phyloP scores from a whole-genome alignment of 345 rosid genomes.

The Garcia nutans region DNA sequence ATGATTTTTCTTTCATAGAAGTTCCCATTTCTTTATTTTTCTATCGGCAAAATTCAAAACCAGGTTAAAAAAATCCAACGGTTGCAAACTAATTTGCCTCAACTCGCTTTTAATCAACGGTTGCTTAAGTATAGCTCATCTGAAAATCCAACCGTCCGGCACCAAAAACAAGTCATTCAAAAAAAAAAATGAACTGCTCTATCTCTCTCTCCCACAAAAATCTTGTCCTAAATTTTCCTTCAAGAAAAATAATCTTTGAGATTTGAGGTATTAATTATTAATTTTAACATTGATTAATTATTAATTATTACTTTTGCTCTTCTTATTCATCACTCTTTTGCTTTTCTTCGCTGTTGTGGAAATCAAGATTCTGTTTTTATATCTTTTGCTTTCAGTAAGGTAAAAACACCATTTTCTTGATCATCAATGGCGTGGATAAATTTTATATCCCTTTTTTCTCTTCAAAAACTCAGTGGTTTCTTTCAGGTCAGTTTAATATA shows the following conservation, averaged over 20 bases:
- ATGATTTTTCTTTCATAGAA: no score
- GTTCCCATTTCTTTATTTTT: no score
- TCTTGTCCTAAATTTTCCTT: not conserved
- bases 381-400: constrained; percentile 1
- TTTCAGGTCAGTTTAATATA: constrained; percentile 19
- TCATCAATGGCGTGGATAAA: constrained; percentile 22
- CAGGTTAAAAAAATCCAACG: not conserved
- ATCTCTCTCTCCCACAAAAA: not conserved
- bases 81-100: not conserved
- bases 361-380: not conserved
- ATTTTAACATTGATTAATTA: no score
- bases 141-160: not conserved
- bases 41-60: not conserved
- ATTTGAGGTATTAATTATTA: no score
- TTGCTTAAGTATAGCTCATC: not conserved
- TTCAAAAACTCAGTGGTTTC: constrained; percentile 1
- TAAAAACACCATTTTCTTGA: not conserved
- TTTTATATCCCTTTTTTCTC: constrained; percentile 7
- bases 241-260: no score
- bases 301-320: not conserved
- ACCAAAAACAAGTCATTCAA: not conserved
- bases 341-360: not conserved
- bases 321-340: not conserved
- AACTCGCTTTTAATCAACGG: not conserved
- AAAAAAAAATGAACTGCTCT: not conserved